Conservation (phyloP, 306 rosid genomes). For the Rubus parviflorus region DNA sequence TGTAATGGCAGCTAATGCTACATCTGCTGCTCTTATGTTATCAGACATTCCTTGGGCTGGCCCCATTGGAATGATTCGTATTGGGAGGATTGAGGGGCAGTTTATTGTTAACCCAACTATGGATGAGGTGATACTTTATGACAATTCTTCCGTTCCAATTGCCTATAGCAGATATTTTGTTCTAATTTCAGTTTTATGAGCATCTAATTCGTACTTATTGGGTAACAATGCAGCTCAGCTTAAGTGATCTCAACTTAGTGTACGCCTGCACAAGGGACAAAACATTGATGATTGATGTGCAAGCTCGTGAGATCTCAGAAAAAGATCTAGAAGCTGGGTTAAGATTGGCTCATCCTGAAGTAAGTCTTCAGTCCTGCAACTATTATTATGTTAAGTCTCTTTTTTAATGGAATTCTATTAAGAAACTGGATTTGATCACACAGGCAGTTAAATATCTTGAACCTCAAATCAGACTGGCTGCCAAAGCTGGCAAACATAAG, state of each 20-base stretch:
- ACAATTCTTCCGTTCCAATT: neutral
- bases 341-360: conserved; percentile 94
- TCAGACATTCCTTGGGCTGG: conserved; percentile 99
- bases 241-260: conserved; percentile 91
- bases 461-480: conserved; percentile 89
- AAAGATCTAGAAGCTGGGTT: conserved; percentile 87
- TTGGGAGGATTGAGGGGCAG: conserved; percentile 77
- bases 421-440: conserved; percentile 30
- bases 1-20: conserved; percentile 86
- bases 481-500: conserved; percentile 85
- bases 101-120: conserved; percentile 86
- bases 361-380: conserved; percentile 36
- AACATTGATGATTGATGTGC: conserved; percentile 96
- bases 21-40: conserved; percentile 95
- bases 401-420: conserved; percentile 26
- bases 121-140: conserved; percentile 67
- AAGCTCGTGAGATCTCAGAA: conserved; percentile 91
- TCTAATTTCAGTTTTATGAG: neutral
- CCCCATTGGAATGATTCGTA: conserved; percentile 88
- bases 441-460: conserved; percentile 92
- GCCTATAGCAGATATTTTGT: neutral
- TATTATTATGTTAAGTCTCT: neutral
- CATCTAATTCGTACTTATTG: neutral
- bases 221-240: conserved; percentile 57
- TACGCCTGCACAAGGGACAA: conserved; percentile 95